Base-by-base conservation (phyloP, 345 rosid species). In the Arabis alpina region DNA sequence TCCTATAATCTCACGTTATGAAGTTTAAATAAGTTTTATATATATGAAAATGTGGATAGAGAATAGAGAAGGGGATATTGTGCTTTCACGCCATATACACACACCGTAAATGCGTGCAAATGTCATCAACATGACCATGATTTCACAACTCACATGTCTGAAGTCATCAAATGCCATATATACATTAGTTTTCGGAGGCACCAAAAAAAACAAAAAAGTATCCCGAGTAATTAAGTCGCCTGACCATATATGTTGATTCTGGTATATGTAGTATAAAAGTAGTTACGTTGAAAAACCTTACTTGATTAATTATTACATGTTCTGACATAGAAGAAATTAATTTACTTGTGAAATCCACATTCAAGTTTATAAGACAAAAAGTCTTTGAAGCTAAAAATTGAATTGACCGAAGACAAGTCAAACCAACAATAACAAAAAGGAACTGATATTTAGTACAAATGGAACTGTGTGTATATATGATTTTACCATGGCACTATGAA, bases 131-230 rank as follows among this genome's bases (percentile, higher is more conserved):
- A 50, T 13, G 36, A 50, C 37, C 36, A 49, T 64, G 36, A 36
- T 36, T 23, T 50, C 68, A 64, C 68, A 64, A 64, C 68, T 64
- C 68, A 64, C 68, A 64, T 64, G 57, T 49, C 19, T 49, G 19
- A 49, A 23, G 47, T 64, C 56, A 64, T 28, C 13, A 49, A 19
- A 28, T 47, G 25, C 23, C 23, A 60, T 36, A 36, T 2, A 28
- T 0, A 28, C 4, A 28, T 3, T 28, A 28, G 32, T 28, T 28
- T 3, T 28, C 5, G 4, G 5, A 5, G 32, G 32, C 32, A 28
- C 32, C 32, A 28, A 28, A 28, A 2, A 2, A 28, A 28, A n/a
- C n/a, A n/a, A 4, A 28, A 28, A 28, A 3, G 32, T 28, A 28
- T 28, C 4, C 32, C 32, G 32, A 28, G 3, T 28, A 19, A 19